Evolutionary conservation across 805 yeast genomes (phyloP).

Genomic region (Saturnispora ahearnii): DNA sequence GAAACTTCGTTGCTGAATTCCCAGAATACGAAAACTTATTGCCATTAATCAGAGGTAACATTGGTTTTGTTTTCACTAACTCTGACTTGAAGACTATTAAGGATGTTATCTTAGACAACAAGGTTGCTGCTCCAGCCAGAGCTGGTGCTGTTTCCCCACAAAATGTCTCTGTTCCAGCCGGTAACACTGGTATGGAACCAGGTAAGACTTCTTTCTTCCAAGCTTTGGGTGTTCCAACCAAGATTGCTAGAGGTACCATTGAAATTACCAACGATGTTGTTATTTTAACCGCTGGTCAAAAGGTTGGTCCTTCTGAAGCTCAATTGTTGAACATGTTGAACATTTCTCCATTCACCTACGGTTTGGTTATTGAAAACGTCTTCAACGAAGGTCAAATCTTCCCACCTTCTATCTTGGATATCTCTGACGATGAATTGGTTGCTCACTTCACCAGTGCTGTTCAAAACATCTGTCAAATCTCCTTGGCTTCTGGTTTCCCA

Average conservation of each 20-base stretch:
- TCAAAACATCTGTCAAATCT: slow-evolving; percentile 88
- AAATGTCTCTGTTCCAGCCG: slow-evolving; percentile 97
- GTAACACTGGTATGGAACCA: slow-evolving; percentile 99
- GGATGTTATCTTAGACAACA: slow-evolving; percentile 80
- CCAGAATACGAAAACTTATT: slow-evolving; percentile 94
- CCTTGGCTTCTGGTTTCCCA: slow-evolving; percentile 98
- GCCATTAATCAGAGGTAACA: slow-evolving; percentile 95
- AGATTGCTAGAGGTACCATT: slow-evolving; percentile 99
- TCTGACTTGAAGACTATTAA: slow-evolving; percentile 85
- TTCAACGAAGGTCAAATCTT: slow-evolving; percentile 98
- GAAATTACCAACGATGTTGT: slow-evolving; percentile 96
- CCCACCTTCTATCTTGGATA: slow-evolving; percentile 94
- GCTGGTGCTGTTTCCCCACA: slow-evolving; percentile 99
- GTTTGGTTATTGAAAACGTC: slow-evolving; percentile 93
- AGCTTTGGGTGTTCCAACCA: slow-evolving; percentile 99
- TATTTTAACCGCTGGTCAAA: slow-evolving; percentile 78
- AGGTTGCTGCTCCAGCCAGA: slow-evolving; percentile 99
- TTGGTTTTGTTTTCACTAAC: slow-evolving; percentile 99
- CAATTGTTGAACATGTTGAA: slow-evolving; percentile 96
- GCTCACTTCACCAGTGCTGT: slow-evolving; percentile 88
- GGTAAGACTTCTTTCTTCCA: slow-evolving; percentile 99
- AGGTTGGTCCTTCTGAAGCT: slow-evolving; percentile 99
- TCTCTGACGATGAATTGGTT: slow-evolving; percentile 94
- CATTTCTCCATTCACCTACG: slow-evolving; percentile 99
- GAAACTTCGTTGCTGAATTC: slow-evolving; percentile 87